A percentile compares a stretch with the other conserved stretches of the same genome.
phyloP scores from a whole-genome alignment of 2,329 filamentous ascomycete genomes.

The Tolypocladium capitatum region DNA sequence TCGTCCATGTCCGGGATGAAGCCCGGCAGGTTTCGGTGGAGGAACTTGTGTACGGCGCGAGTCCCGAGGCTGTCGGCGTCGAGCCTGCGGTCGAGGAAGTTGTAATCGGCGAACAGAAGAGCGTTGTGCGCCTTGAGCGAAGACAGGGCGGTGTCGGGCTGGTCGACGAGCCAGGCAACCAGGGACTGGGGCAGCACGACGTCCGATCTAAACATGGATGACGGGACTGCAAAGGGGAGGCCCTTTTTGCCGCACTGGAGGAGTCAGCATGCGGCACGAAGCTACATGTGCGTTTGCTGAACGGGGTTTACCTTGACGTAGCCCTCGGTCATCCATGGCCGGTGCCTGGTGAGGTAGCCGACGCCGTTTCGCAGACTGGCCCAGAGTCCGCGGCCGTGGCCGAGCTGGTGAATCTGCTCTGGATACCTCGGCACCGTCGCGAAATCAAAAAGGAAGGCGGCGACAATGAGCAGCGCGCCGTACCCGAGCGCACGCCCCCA shows the following conservation, averaged over 20 bases:
- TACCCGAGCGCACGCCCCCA: conserved; percentile 14
- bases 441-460: conserved; percentile 26
- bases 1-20: conserved; percentile 28
- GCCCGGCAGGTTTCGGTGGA: conserved; percentile 24
- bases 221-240: conserved; percentile 27
- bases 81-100: conserved; percentile 25
- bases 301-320: conserved; percentile 23
- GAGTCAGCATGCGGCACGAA: not conserved
- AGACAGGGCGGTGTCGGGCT: conserved; percentile 30
- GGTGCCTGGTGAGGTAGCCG: conserved; percentile 23
- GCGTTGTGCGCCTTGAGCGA: conserved; percentile 26
- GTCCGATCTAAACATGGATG: conserved; percentile 26
- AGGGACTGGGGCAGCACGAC: conserved; percentile 30
- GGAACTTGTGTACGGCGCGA: conserved; percentile 28
- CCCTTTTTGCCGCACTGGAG: conserved; percentile 26
- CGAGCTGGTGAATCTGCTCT: conserved; percentile 25
- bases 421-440: conserved; percentile 25
- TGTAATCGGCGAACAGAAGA: conserved; percentile 24
- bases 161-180: conserved; percentile 31
- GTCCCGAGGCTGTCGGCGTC: conserved; percentile 24
- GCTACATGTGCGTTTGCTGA: not conserved
- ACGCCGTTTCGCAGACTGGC: conserved; percentile 25
- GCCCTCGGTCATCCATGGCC: conserved; percentile 27
- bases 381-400: conserved; percentile 21
- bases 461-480: conserved; percentile 18